Evolutionary conservation across 768 basidiomycete genomes (phyloP), one percentile per base, ranked within the genome.

Genomic region (Suillus sp.): DNA sequence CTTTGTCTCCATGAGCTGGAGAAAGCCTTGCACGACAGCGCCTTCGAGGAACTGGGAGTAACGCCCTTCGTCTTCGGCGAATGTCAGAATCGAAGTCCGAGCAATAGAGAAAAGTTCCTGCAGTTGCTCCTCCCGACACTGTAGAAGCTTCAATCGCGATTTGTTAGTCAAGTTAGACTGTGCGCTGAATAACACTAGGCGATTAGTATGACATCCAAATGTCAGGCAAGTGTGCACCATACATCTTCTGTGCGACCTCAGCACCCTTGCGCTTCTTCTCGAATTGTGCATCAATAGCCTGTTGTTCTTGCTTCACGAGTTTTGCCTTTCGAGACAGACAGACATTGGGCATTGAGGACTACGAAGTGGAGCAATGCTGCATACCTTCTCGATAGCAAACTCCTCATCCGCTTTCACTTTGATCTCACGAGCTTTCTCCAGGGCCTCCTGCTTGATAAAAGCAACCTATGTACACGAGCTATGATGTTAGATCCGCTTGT

Each of bases 361-460:
- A 37, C 37, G 38, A 47, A 32, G 30, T 16, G 30, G 56, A 53
- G 37, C n/a, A 51, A 9, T 5, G 1, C 58, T 34, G 56, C 64
- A 47, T 32, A 89, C 96, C 86, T 99, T 99, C 77, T 99, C 97
- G 68, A 99, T 99, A 22, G 96, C 92, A 73, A 99, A 99, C 79
- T 99, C 96, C 76, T 99, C 96, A 66, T 99, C 95, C 0, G 97
- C 96, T 77, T 99, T 99, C 64, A 98, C 94, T 67, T 85, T 90
- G 65, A 99, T 95, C 79, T 99, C 97, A 9, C 97, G 83, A 1
- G 95, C 96, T 79, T 99, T 99, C 81, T 99, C 96, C 67, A 93
- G 77, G 4, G 96, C 96, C 78, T 99, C 97, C 74, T 99, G 97
- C 79, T 93, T 96, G 84, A 99, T 99, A 83, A 98, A 98, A 60